Conservation (phyloP, 305 asterid species). For the Stenogyne calaminthoides region DNA sequence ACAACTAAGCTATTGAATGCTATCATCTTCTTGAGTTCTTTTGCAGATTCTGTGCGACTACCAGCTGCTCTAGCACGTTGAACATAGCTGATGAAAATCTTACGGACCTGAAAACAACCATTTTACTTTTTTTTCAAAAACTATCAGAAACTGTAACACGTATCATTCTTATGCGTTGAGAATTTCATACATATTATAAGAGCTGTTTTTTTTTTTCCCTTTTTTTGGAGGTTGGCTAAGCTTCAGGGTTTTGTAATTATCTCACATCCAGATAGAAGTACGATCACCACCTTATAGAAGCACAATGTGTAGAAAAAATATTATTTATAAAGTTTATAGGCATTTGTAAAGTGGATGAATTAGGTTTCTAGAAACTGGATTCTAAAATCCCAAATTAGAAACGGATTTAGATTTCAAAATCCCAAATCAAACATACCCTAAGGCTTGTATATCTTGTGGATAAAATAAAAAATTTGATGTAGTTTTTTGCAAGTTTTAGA, state of each 20-base stretch:
- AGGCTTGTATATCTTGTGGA: background rate
- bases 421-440: no score
- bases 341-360: background rate
- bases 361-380: no score
- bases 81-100: conserved; percentile 70
- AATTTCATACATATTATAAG: no score
- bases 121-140: background rate
- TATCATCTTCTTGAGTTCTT: conserved; percentile 82
- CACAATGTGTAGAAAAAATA: no score
- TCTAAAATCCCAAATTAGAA: no score
- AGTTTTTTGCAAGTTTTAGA: background rate
- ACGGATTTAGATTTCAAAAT: no score
- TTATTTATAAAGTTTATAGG: no score
- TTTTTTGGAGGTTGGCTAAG: background rate
- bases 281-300: background rate
- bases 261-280: background rate
- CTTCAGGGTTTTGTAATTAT: background rate
- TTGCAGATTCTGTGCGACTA: conserved; percentile 73
- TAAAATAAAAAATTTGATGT: background rate
- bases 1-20: conserved; percentile 85
- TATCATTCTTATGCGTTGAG: background rate
- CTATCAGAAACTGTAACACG: background rate
- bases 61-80: conserved; percentile 84
- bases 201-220: background rate
- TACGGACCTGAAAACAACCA: conserved; percentile 67